phyloP scores from a whole-genome alignment of 1,139 yeast species.

The Pneumocystis murina region DNA sequence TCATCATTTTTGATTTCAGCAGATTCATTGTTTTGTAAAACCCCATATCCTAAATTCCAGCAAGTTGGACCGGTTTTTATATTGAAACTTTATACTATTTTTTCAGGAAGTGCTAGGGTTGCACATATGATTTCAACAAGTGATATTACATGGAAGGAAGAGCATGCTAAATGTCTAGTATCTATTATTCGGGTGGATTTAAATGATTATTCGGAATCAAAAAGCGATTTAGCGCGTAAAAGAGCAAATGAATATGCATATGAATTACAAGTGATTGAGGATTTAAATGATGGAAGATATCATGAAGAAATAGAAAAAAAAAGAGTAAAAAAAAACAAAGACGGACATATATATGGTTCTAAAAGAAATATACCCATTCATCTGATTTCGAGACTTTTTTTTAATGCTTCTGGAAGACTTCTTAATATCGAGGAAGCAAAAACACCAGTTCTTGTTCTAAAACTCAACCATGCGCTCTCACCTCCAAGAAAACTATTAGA shows the following conservation, averaged over 20 bases:
- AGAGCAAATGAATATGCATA: conserved; percentile 27
- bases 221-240: neutral
- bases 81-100: conserved; percentile 47
- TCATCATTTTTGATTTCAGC: conserved; percentile 35
- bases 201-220: neutral
- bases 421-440: conserved; percentile 49
- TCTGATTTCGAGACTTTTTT: conserved; percentile 36
- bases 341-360: conserved; percentile 21
- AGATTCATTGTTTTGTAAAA: conserved; percentile 19
- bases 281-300: conserved; percentile 58
- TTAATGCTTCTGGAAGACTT: conserved; percentile 57
- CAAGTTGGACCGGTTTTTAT: conserved; percentile 51
- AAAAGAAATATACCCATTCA: conserved; percentile 27
- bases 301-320: conserved; percentile 41
- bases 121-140: conserved; percentile 24
- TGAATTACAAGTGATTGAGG: conserved; percentile 38
- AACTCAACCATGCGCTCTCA: conserved; percentile 27
- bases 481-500: conserved; percentile 9
- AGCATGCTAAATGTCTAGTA: conserved; percentile 45
- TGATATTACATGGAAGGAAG: conserved; percentile 49
- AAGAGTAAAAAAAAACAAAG: conserved; percentile 14
- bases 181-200: conserved; percentile 26
- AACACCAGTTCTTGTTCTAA: conserved; percentile 56
- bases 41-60: conserved; percentile 5
- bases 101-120: conserved; percentile 41